Evolutionary conservation across 2,329 filamentous ascomycete species (phyloP), one percentile per base, ranked within the genome.

Genomic region (Fusarium sp.): DNA sequence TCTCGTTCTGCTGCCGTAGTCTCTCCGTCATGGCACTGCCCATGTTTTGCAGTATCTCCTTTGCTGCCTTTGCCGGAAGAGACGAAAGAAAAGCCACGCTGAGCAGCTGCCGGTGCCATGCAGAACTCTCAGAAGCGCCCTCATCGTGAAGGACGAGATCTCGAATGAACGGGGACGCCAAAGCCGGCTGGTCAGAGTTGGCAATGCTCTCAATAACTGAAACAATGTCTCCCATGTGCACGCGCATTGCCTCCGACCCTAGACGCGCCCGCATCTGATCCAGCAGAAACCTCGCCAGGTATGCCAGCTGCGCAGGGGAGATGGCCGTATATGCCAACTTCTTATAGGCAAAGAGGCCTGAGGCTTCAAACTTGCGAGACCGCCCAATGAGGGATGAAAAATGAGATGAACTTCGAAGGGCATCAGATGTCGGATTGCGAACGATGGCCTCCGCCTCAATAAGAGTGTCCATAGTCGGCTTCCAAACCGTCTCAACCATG

Each of bases 31-130:
- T 80, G 0, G 76, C 73, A 7, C 68, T 43, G 0, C 78, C 76
- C 54, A 84, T 76, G 3, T 64, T 75, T 4, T 74, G 43, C 1
- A 84, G 38, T 15, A 84, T 79, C 1, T 66, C 62, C 14, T 67
- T 75, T 0, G 79, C 81, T 0, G 77, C 73, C 14, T 67, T 35
- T 1, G 80, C 68, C 2, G 79, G 71, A 4, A 85, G 76, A 2
- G 66, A 71, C 1, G 69, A 71, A 14, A 84, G 70, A 37, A 82
- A 81, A 0, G 65, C 37, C 2, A 54, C 6, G 35, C 70, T 79
- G 33, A 84, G 69, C 3, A 83, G 65, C 27, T 78, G 73, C 0
- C 81, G 76, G 58, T 83, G 80, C 80, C 80, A 83, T 2, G 80
- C 78, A 45, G 80, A 83, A 25, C 80, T 74, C 25, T 74, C 71